Evolutionary conservation across 179 eudicot genomes (phyloP).

Genomic region (Heliamphora pulchella): DNA sequence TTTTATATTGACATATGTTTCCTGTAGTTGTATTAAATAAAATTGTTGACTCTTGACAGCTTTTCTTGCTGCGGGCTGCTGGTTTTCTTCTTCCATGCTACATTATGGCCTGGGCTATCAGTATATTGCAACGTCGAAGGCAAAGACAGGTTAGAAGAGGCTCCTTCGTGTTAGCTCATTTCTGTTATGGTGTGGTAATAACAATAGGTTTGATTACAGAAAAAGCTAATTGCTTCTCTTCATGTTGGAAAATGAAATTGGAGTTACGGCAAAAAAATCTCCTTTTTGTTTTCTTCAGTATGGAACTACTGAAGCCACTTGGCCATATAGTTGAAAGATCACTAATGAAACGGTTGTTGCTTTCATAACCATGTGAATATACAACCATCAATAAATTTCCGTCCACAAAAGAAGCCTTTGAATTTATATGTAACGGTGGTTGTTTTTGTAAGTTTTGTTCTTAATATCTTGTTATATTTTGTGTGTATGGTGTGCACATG

Average conservation of each 20-base stretch:
- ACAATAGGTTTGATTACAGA: not conserved
- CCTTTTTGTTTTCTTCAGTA: not conserved
- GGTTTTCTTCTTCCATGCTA: conserved; percentile 73
- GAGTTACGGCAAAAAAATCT: not conserved
- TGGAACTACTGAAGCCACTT: not conserved
- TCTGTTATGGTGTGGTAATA: not conserved
- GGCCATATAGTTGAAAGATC: not conserved
- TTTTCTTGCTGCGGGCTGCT: conserved; percentile 73
- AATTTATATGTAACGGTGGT: not conserved
- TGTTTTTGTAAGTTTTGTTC: not conserved
- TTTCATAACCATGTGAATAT: not conserved
- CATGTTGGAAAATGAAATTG: not conserved
- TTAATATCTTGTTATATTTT: not conserved
- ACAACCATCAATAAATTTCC: not conserved
- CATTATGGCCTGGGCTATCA: conserved; percentile 74
- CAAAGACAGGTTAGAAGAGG: conserved; percentile 55
- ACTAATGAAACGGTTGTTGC: not conserved
- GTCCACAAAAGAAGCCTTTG: not conserved
- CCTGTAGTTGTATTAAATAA: not conserved
- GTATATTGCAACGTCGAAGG: conserved; percentile 66
- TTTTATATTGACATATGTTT: not conserved
- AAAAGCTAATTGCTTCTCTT: not conserved
- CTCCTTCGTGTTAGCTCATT: conserved; percentile 9
- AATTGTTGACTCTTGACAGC: conserved; percentile 35
- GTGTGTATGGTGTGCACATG: not conserved